Evolutionary conservation across 768 basidiomycete genomes (phyloP).

Genomic region (Kwoniella newhampshirensis): DNA sequence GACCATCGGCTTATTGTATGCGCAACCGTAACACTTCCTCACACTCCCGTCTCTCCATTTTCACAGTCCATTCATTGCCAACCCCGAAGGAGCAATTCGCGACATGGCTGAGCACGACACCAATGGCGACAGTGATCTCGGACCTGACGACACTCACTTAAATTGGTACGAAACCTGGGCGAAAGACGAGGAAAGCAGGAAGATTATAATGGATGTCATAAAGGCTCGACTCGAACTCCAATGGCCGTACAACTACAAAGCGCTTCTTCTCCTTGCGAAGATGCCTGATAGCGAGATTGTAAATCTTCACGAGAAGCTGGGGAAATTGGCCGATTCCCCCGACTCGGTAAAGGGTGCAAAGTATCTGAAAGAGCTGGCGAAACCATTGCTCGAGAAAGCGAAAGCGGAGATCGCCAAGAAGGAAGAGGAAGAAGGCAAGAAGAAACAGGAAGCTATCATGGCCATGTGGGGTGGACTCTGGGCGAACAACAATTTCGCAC

Average conservation of each 20-base stretch:
- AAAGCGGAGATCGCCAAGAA: slow-evolving; percentile 34
- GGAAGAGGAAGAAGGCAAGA: slow-evolving; percentile 40
- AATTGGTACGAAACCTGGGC: slow-evolving; percentile 30
- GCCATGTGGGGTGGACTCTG: slow-evolving; percentile 50
- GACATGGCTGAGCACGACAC: slow-evolving; percentile 37
- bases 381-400: slow-evolving; percentile 31
- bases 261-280: slow-evolving; percentile 30
- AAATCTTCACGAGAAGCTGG: slow-evolving; percentile 25
- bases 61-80: slow-evolving; percentile 25
- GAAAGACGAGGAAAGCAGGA: slow-evolving; percentile 37
- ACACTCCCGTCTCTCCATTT: neutral
- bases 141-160: slow-evolving; percentile 23
- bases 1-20: neutral
- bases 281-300: slow-evolving; percentile 27
- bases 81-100: slow-evolving; percentile 30
- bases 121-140: slow-evolving; percentile 25
- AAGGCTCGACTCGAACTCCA: slow-evolving; percentile 36
- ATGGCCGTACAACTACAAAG: slow-evolving; percentile 50
- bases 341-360: slow-evolving; percentile 25
- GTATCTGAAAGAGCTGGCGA: slow-evolving; percentile 31
- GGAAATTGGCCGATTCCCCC: slow-evolving; percentile 24
- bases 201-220: slow-evolving; percentile 40
- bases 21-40: no score
- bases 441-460: slow-evolving; percentile 41
- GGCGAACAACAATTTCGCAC: slow-evolving; percentile 28